Base-by-base conservation (phyloP, 306 rosid species). In the Rosa lucieae region DNA sequence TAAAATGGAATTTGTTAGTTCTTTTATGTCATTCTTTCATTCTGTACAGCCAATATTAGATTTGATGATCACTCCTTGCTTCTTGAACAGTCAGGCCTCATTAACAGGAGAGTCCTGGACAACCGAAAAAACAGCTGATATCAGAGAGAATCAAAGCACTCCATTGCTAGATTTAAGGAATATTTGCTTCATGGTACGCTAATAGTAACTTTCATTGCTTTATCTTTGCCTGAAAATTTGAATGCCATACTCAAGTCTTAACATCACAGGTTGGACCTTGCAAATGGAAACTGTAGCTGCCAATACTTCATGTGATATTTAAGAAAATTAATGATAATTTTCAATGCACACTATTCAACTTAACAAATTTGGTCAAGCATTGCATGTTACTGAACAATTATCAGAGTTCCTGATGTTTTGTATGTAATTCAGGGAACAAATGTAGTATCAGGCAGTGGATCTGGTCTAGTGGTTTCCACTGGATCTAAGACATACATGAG, bases 401-500 rank as follows among this genome's bases (percentile, higher is more conserved):
- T 73, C 32, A 4, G 10, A 29, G 49, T 10, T 29, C 58, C 59
- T 62, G 56, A 43, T 42, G 23, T 0, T 62, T 3, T 62, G 26
- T 56, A 76, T 15, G 77, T 66, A 10, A 78, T 79, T 79, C 94
- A 93, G 97, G 97, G 97, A 43, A 93, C 96, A 80, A 89, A 88
- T 78, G 97, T 91, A 75, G 89, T 93, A 82, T 91, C 96, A 53
- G 97, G 97, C 35, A 82, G 78, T 35, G 96, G 97, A 75, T 84
- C 89, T 35, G 96, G 97, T 49, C 85, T 93, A 49, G 92, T 93
- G 55, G 77, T 93, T 62, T 90, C 97, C 20, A 93, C 97, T 15
- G 92, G 96, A 87, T 90, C 94, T 46, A 87, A 80, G 77, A 93
- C 97, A 37, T 93, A 91, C 87, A 88, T 89, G 94, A 93, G 93